phyloP scores from a whole-genome alignment of 2,329 filamentous ascomycete genomes.

The Pestalotiopsis fici region DNA sequence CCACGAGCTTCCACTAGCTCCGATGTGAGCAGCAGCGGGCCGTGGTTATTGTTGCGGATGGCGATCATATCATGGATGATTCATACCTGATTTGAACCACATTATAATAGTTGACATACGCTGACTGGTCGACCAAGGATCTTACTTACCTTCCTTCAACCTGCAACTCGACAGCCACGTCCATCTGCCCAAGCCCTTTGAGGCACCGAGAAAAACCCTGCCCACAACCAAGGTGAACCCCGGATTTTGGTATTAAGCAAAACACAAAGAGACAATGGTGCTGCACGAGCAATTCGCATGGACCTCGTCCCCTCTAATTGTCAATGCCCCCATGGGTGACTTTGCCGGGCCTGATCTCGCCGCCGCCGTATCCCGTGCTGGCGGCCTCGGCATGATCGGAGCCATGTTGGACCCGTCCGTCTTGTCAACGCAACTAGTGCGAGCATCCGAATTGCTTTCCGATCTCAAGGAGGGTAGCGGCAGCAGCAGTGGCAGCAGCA shows the following conservation, averaged over 20 bases:
- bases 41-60: background rate
- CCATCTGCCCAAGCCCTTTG: no score
- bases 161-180: no score
- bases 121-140: background rate
- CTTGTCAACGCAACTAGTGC: constrained; percentile 31
- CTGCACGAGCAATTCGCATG: background rate
- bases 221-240: no score
- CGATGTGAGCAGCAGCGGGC: background rate
- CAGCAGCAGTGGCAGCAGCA: constrained; percentile 17
- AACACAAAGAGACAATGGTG: background rate
- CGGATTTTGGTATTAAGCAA: background rate
- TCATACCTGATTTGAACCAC: background rate
- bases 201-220: no score
- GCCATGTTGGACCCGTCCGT: constrained; percentile 23
- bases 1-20: background rate
- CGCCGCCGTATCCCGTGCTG: constrained; percentile 38
- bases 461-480: constrained; percentile 21
- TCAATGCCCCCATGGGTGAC: constrained; percentile 42
- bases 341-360: constrained; percentile 37
- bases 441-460: constrained; percentile 22
- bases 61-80: background rate
- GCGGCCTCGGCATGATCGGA: constrained; percentile 39
- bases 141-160: no score
- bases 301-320: constrained; percentile 32
- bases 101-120: background rate